Evolutionary conservation across 1,284 basidiomycete species (phyloP).

Genomic region (Ganoderma sp.): DNA sequence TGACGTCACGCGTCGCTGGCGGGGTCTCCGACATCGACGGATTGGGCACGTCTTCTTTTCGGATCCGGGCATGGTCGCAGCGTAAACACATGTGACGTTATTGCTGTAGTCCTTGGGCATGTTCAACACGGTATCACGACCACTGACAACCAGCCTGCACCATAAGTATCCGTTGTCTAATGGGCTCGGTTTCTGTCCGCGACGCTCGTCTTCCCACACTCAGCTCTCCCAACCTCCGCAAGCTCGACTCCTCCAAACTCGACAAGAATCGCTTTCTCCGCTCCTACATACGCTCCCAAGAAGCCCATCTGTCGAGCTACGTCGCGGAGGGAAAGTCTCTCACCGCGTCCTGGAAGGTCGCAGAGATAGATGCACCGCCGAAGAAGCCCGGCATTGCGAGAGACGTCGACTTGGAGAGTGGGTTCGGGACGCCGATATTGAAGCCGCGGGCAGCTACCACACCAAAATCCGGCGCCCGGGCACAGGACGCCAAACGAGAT

Average conservation of each 20-base stretch:
- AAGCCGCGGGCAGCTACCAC: conserved; percentile 47
- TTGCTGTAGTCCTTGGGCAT: no score
- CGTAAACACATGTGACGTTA: background rate
- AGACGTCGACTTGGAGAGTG: conserved; percentile 38
- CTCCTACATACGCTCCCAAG: conserved; percentile 58
- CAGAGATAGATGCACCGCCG: background rate
- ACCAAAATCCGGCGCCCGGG: background rate
- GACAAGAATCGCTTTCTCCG: conserved; percentile 52
- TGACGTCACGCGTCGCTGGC: conserved; percentile 21
- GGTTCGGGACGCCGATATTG: conserved; percentile 65
- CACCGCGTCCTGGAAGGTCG: conserved; percentile 39
- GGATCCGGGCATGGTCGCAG: conserved; percentile 2
- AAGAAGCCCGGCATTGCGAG: conserved; percentile 3
- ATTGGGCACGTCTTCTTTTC: conserved; percentile 11
- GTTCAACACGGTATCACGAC: background rate
- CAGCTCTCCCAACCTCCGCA: conserved; percentile 29
- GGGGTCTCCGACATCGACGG: background rate
- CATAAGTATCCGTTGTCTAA: background rate
- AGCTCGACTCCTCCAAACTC: conserved; percentile 35
- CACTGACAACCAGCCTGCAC: background rate
- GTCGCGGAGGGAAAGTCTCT: conserved; percentile 48
- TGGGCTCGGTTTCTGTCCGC: conserved; percentile 3
- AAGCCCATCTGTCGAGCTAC: conserved; percentile 50
- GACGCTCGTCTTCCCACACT: conserved; percentile 16
- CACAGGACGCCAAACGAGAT: background rate